A percentile compares a stretch with the other conserved stretches of the same genome.
phyloP scores from a whole-genome alignment of 2,329 filamentous ascomycete genomes.

The Colletotrichum liriopes region DNA sequence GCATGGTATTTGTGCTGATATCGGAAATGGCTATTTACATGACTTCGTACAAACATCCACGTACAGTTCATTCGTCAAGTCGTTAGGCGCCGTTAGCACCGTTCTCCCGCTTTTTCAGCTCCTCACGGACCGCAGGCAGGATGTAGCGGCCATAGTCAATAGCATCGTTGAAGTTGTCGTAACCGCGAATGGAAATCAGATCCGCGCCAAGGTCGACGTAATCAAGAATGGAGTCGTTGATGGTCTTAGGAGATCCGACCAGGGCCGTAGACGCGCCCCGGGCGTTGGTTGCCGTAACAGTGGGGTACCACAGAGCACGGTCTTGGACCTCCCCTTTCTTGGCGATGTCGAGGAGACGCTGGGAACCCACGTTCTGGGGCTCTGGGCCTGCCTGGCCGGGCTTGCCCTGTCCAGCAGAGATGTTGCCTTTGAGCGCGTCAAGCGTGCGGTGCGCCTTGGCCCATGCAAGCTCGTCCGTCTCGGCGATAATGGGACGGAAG shows the following conservation, averaged over 20 bases:
- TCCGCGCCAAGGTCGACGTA: conserved; percentile 71
- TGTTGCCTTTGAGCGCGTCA: conserved; percentile 64
- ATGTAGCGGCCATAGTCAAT: conserved; percentile 73
- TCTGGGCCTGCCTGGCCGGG: conserved; percentile 47
- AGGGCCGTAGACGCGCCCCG: conserved; percentile 72
- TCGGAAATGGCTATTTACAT: not conserved
- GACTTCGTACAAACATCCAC: not conserved
- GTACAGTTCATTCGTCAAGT: not conserved
- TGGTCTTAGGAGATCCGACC: conserved; percentile 68
- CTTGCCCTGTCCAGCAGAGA: conserved; percentile 53
- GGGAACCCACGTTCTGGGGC: conserved; percentile 73
- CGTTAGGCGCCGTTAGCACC: not conserved
- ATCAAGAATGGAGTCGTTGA: conserved; percentile 69
- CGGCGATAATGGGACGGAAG: conserved; percentile 73
- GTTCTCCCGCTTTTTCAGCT: conserved; percentile 47
- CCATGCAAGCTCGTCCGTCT: conserved; percentile 76
- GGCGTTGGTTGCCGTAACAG: conserved; percentile 73
- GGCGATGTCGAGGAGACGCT: conserved; percentile 72
- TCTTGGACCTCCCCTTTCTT: conserved; percentile 71
- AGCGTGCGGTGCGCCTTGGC: conserved; percentile 71
- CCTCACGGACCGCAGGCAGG: conserved; percentile 64
- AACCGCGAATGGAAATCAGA: conserved; percentile 73
- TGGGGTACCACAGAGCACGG: conserved; percentile 75
- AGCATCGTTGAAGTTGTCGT: conserved; percentile 73
- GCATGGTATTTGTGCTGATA: not conserved